A percentile compares a stretch with the other conserved stretches of the same genome.
Evolutionary conservation across 305 asterid species (phyloP).

Genomic region (Fraxinus albicans): DNA sequence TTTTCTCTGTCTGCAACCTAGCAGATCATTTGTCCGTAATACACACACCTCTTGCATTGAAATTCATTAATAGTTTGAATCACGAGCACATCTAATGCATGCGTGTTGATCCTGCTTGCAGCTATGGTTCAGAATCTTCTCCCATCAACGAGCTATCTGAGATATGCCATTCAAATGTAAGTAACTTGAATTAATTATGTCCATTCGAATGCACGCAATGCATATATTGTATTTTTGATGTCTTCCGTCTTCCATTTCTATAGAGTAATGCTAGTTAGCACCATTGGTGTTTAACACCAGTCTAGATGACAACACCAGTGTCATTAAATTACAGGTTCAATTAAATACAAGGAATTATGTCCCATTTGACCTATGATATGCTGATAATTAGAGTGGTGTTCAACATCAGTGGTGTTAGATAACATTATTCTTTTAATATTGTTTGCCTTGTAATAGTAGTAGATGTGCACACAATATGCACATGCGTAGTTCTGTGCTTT

Average conservation of each 20-base stretch:
- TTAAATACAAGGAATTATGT: not conserved
- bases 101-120: slow-evolving; percentile 32
- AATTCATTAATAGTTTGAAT: not conserved
- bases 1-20: not conserved
- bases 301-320: not conserved
- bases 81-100: not conserved
- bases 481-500: not conserved
- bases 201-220: not conserved
- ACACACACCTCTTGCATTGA: not conserved
- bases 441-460: not conserved
- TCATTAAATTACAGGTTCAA: not conserved
- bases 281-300: not conserved
- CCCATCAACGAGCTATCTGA: slow-evolving; percentile 68
- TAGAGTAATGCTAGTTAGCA: not conserved
- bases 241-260: not conserved
- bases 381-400: not conserved
- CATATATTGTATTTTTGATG: not conserved
- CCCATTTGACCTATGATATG: not conserved
- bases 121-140: slow-evolving; percentile 86
- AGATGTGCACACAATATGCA: not conserved
- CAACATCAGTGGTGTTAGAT: not conserved
- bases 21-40: not conserved
- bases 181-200: slow-evolving; percentile 10
- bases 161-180: slow-evolving; percentile 79
- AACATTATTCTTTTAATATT: not conserved